Percentiles rank a stretch among this genome's conserved stretches.
These are phyloP conservation scores for Neopestalotiopsis sp. DNA, from an alignment of 2,329 filamentous ascomycete species.

Conservation along the genomic window DNA sequence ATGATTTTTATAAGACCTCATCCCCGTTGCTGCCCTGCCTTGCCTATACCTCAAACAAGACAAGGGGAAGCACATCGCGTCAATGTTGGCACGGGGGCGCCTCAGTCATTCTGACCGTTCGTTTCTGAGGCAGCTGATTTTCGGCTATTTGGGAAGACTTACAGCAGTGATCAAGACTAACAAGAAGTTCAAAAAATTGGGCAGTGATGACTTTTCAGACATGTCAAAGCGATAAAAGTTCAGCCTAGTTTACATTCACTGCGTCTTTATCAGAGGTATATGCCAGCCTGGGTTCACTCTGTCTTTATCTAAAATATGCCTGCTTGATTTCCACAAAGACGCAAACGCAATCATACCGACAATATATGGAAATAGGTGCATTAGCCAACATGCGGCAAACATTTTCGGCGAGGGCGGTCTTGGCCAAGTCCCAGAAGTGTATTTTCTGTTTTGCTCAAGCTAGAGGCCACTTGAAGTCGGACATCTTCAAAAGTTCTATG, in stretches of 20 bases:
- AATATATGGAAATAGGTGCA: background rate
- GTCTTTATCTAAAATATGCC: background rate
- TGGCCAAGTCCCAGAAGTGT: background rate
- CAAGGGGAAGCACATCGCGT: slow-evolving; percentile 14
- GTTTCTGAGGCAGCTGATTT: background rate
- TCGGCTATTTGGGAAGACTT: background rate
- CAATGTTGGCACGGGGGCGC: background rate
- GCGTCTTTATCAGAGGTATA: background rate
- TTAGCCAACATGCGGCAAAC: background rate
- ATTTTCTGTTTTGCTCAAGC: background rate
- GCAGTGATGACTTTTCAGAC: background rate
- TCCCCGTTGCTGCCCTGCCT: slow-evolving; percentile 6
- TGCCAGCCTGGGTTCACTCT: background rate
- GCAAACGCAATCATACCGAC: background rate
- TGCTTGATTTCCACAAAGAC: background rate
- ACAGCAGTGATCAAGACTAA: background rate
- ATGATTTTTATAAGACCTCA: slow-evolving; percentile 8
- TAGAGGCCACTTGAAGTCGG: too few species aligned
- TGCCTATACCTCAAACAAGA: slow-evolving; percentile 19
- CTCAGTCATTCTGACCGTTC: background rate
- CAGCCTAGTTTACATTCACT: background rate
- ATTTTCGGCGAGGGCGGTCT: background rate
- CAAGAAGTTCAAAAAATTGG: background rate
- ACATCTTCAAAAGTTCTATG: too few species aligned
- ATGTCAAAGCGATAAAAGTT: background rate